Evolutionary conservation across 176 grass and related monocot genomes (phyloP).

Genomic region (Oryza coarctata): DNA sequence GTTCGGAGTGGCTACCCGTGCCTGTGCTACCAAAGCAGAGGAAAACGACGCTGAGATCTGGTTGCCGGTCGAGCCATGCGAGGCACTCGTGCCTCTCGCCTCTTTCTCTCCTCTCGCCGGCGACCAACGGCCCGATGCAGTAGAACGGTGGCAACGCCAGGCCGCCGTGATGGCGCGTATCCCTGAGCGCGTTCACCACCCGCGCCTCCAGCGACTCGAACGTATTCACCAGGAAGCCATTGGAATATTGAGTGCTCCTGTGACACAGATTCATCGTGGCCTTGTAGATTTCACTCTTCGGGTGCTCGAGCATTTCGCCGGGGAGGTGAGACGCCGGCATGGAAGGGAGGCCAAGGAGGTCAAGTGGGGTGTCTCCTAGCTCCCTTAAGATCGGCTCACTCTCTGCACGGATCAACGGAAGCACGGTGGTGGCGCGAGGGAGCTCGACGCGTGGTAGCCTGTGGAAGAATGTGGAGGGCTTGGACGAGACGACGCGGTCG

Average conservation of each 20-base stretch:
- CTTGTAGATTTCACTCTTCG: conserved; percentile 17
- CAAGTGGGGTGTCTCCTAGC: conserved; percentile 24
- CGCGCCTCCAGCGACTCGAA: conserved; percentile 33
- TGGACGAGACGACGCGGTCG: conserved; percentile 14
- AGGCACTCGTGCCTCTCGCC: conserved; percentile 32
- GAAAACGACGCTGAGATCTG: conserved; percentile 34
- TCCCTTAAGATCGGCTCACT: conserved; percentile 7
- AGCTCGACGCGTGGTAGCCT: not conserved
- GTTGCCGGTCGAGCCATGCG: conserved; percentile 43
- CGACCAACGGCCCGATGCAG: conserved; percentile 45
- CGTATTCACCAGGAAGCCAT: conserved; percentile 45
- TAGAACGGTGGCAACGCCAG: conserved; percentile 12
- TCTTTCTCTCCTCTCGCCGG: not conserved
- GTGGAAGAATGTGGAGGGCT: conserved; percentile 43
- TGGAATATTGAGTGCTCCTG: not conserved
- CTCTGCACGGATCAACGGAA: not conserved
- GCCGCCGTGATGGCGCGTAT: not conserved
- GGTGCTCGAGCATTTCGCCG: not conserved
- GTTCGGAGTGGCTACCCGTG: not conserved
- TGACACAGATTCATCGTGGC: not conserved
- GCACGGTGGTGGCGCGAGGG: not conserved
- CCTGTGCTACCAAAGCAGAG: conserved; percentile 44
- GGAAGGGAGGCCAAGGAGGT: conserved; percentile 35
- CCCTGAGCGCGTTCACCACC: conserved; percentile 11
- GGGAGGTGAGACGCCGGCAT: conserved; percentile 36